These are phyloP conservation scores for Echinochloa phyllopogon DNA, from an alignment of 176 grass and related monocot species.

Conservation along the genomic window DNA sequence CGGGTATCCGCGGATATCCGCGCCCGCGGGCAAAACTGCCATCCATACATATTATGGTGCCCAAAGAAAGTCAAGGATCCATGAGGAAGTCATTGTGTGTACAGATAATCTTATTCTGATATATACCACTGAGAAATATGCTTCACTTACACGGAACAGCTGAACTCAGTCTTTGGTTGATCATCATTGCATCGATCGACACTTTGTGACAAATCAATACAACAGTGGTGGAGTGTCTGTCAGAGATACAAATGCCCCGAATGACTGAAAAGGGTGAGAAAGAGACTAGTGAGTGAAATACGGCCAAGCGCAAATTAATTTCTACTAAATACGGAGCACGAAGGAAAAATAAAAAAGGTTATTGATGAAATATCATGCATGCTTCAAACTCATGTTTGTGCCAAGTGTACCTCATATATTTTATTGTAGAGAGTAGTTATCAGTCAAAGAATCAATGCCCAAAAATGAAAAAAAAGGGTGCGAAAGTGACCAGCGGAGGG, in stretches of 20 bases:
- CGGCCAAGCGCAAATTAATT: neutral
- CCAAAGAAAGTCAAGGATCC: neutral
- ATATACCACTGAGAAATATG: neutral
- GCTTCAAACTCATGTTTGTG: neutral
- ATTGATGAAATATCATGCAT: neutral
- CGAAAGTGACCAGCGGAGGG: slow-evolving; percentile 1
- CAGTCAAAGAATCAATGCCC: neutral
- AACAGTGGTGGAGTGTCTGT: neutral
- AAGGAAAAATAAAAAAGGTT: neutral
- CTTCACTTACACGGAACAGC: neutral
- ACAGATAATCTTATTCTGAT: too few relatives aligned
- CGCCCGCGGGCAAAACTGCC: too few relatives aligned
- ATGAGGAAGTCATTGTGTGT: too few relatives aligned
- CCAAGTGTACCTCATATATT: neutral
- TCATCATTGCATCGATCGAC: neutral
- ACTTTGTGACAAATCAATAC: neutral
- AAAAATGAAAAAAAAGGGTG: neutral
- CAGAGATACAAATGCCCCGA: neutral
- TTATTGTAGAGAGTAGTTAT: neutral
- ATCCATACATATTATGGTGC: neutral
- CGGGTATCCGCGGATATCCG: too few relatives aligned
- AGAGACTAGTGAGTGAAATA: neutral
- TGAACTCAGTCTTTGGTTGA: neutral
- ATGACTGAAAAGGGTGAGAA: neutral
- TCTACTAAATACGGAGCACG: neutral